Conservation (phyloP, 2,329 filamentous ascomycete genomes). For the Ceratocystis cubensis region DNA sequence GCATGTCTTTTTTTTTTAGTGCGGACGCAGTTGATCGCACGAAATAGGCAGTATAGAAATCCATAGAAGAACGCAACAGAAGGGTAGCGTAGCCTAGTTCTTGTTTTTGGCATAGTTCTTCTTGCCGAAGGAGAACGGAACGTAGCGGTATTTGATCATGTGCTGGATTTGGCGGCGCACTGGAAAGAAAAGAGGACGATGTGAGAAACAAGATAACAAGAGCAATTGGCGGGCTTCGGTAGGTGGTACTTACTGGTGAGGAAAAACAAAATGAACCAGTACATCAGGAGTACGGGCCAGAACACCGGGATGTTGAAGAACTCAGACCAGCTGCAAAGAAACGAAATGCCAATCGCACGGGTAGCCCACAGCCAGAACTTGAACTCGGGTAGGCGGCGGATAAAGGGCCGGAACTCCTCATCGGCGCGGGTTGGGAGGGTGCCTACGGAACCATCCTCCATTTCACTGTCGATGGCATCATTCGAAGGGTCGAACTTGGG, state of each 20-base stretch:
- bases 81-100: conserved; percentile 27
- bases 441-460: conserved; percentile 79
- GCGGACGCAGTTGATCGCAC: not conserved
- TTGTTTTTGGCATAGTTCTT: conserved; percentile 59
- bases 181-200: conserved; percentile 28
- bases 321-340: conserved; percentile 82
- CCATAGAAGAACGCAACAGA: not conserved
- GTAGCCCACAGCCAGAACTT: conserved; percentile 99
- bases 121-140: conserved; percentile 88
- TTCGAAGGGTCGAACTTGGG: conserved; percentile 98
- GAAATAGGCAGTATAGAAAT: not conserved
- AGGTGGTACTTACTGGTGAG: conserved; percentile 67
- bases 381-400: conserved; percentile 91
- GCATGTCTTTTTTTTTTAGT: not conserved
- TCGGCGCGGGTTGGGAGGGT: conserved; percentile 87
- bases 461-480: conserved; percentile 79
- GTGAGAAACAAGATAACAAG: not conserved
- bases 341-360: conserved; percentile 68
- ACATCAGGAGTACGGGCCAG: conserved; percentile 96
- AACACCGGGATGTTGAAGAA: conserved; percentile 96
- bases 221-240: conserved; percentile 9
- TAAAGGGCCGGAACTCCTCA: conserved; percentile 96
- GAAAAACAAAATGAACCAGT: conserved; percentile 94
- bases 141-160: conserved; percentile 99
- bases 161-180: conserved; percentile 99